A percentile compares a stretch with the other conserved stretches of the same genome.
phyloP scores from a whole-genome alignment of 495 filamentous ascomycete genomes.

The Aspergillus funiculosus region DNA sequence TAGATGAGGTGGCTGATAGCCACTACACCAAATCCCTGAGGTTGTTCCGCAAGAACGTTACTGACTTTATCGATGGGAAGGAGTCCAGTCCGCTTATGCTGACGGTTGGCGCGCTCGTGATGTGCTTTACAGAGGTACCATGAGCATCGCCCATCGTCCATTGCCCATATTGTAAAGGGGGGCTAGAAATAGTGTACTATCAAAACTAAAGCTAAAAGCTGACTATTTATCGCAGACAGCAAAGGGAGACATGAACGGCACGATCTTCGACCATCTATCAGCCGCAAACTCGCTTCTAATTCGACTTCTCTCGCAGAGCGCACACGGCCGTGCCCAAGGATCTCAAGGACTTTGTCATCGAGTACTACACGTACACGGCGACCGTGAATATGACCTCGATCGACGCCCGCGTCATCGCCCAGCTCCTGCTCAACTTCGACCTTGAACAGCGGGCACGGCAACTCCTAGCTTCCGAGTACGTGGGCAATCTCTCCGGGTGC shows the following conservation, averaged over 20 bases:
- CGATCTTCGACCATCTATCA: constrained; percentile 34
- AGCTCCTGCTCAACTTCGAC: constrained; percentile 34
- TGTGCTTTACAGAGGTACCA: constrained; percentile 40
- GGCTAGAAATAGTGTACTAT: too few species aligned
- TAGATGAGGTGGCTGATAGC: constrained; percentile 30
- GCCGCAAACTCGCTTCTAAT: constrained; percentile 31
- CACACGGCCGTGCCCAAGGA: constrained; percentile 30
- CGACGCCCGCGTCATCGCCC: constrained; percentile 30
- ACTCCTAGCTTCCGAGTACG: constrained; percentile 26
- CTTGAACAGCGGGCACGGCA: constrained; percentile 32
- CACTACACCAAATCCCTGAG: constrained; percentile 34
- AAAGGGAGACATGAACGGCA: constrained; percentile 37
- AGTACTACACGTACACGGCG: constrained; percentile 38
- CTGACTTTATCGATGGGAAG: constrained; percentile 35
- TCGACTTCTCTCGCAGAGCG: constrained; percentile 29
- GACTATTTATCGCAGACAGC: constrained; percentile 25
- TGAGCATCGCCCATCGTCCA: too few species aligned
- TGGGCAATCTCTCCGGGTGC: constrained; percentile 35
- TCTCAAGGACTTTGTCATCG: constrained; percentile 36
- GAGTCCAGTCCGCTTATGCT: constrained; percentile 34
- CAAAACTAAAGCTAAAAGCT: too few species aligned
- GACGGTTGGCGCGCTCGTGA: constrained; percentile 32
- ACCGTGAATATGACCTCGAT: constrained; percentile 42
- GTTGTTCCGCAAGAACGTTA: constrained; percentile 30
- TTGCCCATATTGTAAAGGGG: too few species aligned